Evolutionary conservation across 1,139 yeast genomes (phyloP), one percentile per base, ranked within the genome.

Genomic region (Suhomyces yuchorum): DNA sequence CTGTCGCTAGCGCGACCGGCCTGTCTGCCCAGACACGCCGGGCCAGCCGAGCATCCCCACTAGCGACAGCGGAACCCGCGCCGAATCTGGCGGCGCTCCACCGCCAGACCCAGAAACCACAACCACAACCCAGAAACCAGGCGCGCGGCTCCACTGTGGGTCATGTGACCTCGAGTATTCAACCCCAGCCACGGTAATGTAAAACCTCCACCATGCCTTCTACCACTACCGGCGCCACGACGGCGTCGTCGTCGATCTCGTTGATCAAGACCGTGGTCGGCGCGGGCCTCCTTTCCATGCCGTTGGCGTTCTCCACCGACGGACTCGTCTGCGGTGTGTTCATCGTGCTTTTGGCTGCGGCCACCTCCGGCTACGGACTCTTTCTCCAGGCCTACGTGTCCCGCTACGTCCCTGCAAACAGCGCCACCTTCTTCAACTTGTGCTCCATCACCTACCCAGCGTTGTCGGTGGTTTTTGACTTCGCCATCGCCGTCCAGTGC

Each of bases 221-320:
- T 17, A 14, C 41, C 23, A 39, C 24, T 11, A 28, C 28, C 2
- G 55, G 55, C 28, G 60, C 60, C 36, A 47, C 54, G 20, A 51
- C 56, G 23, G 56, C 70, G 5, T 82, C 87, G 2, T 82, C 87
- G 1, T 65, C 77, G 23, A 67, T 85, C 38, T 84, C 84, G 57
- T 70, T 87, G 47, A 73, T 83, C 48, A 87, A 87, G 63, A 87
- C 93, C 7, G 85, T 87, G 48, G 77, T 85, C 15, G 96, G 98
- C 3, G 97, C 99, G 0, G 99, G 99, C 0, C 79, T 93, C 56
- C 78, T 93, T 48, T 96, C 97, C 14, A 85, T 95, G 74, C 98
- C 99, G 1, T 85, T 80, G 59, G 96, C 97, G 0, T 86, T 88
- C 65, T 77, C 83, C 47, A 82, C 92, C n/a, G 96, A 92, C 62